Conservation (phyloP, 2,329 filamentous ascomycete genomes). For the Pyricularia grisea region DNA sequence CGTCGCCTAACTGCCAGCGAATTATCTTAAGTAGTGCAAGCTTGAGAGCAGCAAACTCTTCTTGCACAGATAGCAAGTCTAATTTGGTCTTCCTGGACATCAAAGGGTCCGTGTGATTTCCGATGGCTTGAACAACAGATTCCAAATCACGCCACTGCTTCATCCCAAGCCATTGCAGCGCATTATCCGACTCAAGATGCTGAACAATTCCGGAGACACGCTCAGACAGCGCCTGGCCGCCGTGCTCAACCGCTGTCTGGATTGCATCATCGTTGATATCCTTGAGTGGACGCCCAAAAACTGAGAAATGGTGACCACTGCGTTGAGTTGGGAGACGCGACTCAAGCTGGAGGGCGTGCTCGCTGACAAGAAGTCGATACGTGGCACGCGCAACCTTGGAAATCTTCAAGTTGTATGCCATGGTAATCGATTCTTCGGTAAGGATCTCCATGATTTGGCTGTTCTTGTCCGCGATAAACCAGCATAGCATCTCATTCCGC, state of each 20-base stretch:
- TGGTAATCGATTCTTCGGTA: constrained; percentile 49
- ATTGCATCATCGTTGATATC: constrained; percentile 47
- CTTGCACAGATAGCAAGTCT: background rate
- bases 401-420: constrained; percentile 39
- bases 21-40: background rate
- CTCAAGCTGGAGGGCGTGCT: constrained; percentile 42
- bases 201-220: constrained; percentile 25
- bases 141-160: constrained; percentile 24
- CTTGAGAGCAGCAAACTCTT: background rate
- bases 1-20: background rate
- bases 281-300: constrained; percentile 38
- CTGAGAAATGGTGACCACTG: constrained; percentile 4
- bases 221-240: constrained; percentile 40
- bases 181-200: constrained; percentile 21
- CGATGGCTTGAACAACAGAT: background rate
- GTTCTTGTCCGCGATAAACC: constrained; percentile 49
- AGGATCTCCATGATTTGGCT: constrained; percentile 51
- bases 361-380: constrained; percentile 53
- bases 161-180: constrained; percentile 18
- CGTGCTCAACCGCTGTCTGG: constrained; percentile 42
- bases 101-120: background rate
- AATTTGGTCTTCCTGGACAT: background rate
- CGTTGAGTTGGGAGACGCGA: constrained; percentile 14
- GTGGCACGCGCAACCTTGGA: constrained; percentile 33
- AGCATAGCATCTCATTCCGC: constrained; percentile 41